phyloP scores from a whole-genome alignment of 164 flowering plant species.

The Kingdonia uniflora region DNA sequence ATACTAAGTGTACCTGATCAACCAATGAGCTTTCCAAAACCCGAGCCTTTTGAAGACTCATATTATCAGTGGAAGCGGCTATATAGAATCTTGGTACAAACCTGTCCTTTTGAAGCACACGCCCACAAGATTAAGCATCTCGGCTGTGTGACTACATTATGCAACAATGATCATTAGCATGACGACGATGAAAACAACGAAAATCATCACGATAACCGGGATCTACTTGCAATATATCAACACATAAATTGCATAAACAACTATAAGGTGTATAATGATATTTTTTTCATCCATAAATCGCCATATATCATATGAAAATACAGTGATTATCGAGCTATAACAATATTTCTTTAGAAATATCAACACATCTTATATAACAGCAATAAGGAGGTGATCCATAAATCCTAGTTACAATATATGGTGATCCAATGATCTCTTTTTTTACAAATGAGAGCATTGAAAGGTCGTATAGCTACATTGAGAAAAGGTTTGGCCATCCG shows the following conservation, averaged over 20 bases:
- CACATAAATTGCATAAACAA: no score
- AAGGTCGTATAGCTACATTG: no score
- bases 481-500: no score
- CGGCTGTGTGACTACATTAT: conserved; percentile 76
- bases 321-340: no score
- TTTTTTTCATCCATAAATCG: no score
- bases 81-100: conserved; percentile 64
- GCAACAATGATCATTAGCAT: conserved; percentile 1
- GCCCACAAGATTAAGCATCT: conserved; percentile 76
- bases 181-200: not conserved
- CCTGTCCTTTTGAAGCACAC: conserved; percentile 54
- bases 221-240: no score
- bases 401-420: no score
- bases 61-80: conserved; percentile 84
- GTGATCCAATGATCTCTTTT: no score
- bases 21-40: conserved; percentile 41
- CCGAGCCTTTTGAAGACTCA: conserved; percentile 93
- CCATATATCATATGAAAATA: no score
- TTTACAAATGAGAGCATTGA: no score
- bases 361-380: conserved; percentile 69
- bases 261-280: no score
- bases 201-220: not conserved
- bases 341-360: no score
- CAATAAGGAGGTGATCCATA: conserved; percentile 68
- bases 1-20: conserved; percentile 28